Conservation (phyloP, 1,284 basidiomycete genomes). For the Austropuccinia psidii region DNA sequence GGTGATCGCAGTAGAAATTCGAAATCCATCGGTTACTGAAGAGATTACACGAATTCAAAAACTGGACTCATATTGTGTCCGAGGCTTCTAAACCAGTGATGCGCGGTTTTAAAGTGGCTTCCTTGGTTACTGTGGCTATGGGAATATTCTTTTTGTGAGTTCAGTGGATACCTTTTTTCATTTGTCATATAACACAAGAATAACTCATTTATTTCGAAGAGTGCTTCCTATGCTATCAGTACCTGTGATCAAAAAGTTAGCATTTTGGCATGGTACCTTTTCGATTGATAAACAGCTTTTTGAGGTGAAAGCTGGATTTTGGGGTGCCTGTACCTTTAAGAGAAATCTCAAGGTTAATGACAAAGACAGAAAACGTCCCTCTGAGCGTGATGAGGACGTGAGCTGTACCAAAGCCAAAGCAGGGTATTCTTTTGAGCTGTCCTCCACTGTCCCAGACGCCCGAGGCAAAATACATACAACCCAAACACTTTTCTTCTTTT, state of each 20-base stretch:
- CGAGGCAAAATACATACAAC: conserved; percentile 13
- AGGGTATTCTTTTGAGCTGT: conserved; percentile 30
- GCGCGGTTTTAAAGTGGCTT: too few relatives aligned
- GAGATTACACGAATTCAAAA: too few relatives aligned
- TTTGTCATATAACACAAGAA: too few relatives aligned
- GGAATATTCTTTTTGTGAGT: too few relatives aligned
- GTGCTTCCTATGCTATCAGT: conserved; percentile 24
- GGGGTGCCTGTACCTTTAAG: conserved; percentile 23
- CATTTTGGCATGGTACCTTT: conserved; percentile 27
- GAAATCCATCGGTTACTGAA: too few relatives aligned
- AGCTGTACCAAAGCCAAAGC: conserved; percentile 22
- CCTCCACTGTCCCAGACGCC: conserved; percentile 18
- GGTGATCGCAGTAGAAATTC: too few relatives aligned
- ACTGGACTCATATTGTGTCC: too few relatives aligned
- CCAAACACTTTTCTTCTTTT: conserved; percentile 31
- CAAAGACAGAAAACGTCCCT: not conserved
- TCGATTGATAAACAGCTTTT: conserved; percentile 19
- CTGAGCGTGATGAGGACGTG: not conserved
- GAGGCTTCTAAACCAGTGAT: too few relatives aligned
- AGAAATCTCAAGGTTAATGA: not conserved
- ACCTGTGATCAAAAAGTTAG: conserved; percentile 15
- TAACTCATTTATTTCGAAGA: not conserved
- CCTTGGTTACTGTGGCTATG: too few relatives aligned
- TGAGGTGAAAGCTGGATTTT: conserved; percentile 17
- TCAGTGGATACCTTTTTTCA: too few relatives aligned